Conservation (phyloP, 345 rosid genomes). For the Crucihimalaya himalaica region DNA sequence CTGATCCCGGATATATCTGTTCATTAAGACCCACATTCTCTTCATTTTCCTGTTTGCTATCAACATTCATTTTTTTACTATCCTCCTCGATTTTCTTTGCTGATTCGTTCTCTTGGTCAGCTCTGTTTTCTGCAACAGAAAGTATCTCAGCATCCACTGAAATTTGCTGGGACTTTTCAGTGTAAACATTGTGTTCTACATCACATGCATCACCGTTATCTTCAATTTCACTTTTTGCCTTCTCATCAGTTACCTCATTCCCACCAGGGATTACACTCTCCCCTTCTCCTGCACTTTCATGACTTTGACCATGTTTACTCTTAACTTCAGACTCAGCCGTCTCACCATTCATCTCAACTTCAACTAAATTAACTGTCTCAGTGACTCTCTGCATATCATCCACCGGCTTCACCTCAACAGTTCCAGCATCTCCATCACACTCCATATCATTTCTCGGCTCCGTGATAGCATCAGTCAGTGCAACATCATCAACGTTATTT, state of each 20-base stretch:
- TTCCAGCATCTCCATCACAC: neutral
- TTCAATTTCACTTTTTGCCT: neutral
- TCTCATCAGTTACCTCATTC: constrained; percentile 5
- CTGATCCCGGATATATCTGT: neutral
- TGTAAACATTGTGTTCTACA: neutral
- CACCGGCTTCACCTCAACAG: constrained; percentile 25
- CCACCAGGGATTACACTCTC: neutral
- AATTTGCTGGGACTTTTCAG: constrained; percentile 1
- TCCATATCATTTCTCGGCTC: neutral
- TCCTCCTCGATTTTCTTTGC: constrained; percentile 3
- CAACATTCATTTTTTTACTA: neutral
- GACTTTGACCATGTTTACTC: neutral
- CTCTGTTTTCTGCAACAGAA: constrained; percentile 12
- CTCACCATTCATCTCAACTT: neutral
- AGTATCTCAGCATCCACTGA: neutral
- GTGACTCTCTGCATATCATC: no score
- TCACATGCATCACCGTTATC: neutral
- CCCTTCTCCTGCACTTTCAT: neutral
- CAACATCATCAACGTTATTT: neutral
- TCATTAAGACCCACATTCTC: constrained; percentile 2
- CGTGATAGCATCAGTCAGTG: neutral
- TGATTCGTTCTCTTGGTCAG: constrained; percentile 4
- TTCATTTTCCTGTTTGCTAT: neutral
- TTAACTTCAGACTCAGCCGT: neutral
- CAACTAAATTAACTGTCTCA: no score